Base-by-base conservation (phyloP, 306 rosid species). In the Fragaria nilgerrensis region DNA sequence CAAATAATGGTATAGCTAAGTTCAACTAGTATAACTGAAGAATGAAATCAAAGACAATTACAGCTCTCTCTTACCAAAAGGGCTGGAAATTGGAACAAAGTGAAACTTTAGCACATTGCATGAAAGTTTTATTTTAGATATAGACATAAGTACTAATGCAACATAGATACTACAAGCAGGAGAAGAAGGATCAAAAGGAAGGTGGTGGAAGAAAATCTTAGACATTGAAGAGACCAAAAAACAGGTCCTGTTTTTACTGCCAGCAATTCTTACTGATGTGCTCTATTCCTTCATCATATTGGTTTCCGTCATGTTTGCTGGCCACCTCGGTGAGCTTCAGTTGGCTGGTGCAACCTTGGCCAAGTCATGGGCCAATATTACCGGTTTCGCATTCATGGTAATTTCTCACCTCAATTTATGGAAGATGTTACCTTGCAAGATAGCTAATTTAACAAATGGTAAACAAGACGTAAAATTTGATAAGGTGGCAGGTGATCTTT, bases 261-360 rank as follows among this genome's bases (percentile, higher is more conserved):
- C 98, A 0, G 85, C 92, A 94, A 85, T 94, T 79, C 87, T 94
- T 5, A 92, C 97, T 1, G 89, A 88, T 80, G 19, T 82, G 6
- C 85, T 82, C 70, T 90, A 86, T 81, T 94, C 76, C 82, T 81
- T 80, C 0, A 85, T 92, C 71, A 39, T 88, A 77, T 61, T 90
- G 78, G 79, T 86, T 43, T 90, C 98, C n/a, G 97, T 90, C 84
- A 94, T 92, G 98, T 85, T 94, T 49, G 96, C 90, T 63, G 97
- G 98, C 68, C 98, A 90, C 74, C 91, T 91, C 15, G 98, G 98
- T 7, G 80, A 85, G 48, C 96, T 86, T 71, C 85, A 86, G 37
- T 93, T 94, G 44, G 98, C 97, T 19, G 98, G 92, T 23, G 80
- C 97, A 6, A 85, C 97, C 68, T 90, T 92, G 5, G 96, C 91